Evolutionary conservation across 441 rosid genomes (phyloP).

Genomic region (Bruguiera hainesii): DNA sequence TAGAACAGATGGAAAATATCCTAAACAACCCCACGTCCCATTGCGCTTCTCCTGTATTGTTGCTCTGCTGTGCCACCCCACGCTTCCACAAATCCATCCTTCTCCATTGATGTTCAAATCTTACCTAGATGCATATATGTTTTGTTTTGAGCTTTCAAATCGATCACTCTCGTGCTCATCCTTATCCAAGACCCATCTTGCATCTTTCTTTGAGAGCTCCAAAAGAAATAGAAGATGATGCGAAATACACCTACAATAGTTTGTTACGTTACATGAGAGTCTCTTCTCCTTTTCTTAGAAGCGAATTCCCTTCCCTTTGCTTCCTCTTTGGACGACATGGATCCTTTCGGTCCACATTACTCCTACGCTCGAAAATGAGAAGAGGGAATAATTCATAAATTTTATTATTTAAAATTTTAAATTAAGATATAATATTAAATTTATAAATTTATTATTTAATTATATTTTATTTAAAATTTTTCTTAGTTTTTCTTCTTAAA

Average conservation of each 20-base stretch:
- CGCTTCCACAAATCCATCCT: neutral
- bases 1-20: no score
- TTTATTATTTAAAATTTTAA: no score
- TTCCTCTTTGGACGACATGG: neutral
- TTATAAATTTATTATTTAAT: no score
- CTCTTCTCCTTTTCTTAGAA: constrained; percentile 15
- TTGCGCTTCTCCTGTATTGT: neutral
- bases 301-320: neutral
- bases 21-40: no score
- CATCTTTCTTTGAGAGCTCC: constrained; percentile 5
- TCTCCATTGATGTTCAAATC: constrained; percentile 15
- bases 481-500: no score
- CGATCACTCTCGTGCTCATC: neutral
- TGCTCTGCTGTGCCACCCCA: neutral
- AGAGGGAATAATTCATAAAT: no score
- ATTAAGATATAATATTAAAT: no score
- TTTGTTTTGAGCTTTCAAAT: neutral
- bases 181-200: neutral
- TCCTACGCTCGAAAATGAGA: no score
- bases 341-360: no score
- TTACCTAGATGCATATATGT: neutral
- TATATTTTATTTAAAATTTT: no score
- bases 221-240: neutral
- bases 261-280: no score
- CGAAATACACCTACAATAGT: neutral